Evolutionary conservation across 1,139 yeast genomes (phyloP), one percentile per base, ranked within the genome.

Genomic region (Yamadazyma blattariae): DNA sequence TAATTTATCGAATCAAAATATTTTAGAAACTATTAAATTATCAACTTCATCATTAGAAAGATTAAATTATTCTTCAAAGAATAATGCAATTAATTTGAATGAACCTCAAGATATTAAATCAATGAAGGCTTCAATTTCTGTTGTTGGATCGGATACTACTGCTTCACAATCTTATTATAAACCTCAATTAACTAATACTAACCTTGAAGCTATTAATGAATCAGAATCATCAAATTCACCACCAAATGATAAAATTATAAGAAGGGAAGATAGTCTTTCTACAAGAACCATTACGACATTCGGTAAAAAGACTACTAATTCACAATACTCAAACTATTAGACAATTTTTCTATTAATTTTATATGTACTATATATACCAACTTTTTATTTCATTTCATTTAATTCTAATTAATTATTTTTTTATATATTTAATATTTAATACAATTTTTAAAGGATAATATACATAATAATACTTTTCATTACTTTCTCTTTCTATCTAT

Each of bases 91-190:
- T 7, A n/a, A 7, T 11, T 19, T 24, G 2, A 22, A 34, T 3
- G 27, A 28, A 8, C 34, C 31, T 13, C 43, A 42, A 8, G 64
- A 58, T 25, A 40, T 59, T 17, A 48, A 41, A 25, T 59, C 64
- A 3, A 40, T 57, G 50, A 48, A 51, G 36, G 65, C 64, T 2
- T 47, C 51, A 3, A 40, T 46, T 7, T 41, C 46, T 3, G 39
- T 43, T 2, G 41, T 39, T 6, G 46, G 39, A 5, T 45, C 49
- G 9, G 48, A 44, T 14, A 31, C 42, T 1, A 38, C 45, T 7
- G 27, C 30, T 27, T 18, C 26, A 7, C 27, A 25, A 36, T 30
- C 35, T 27, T 14, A n/a, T 14, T 16, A 43, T 8, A 25, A 25
- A 22, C 16, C 26, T 8, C 24, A 24, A 15, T 22, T 26, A 21